Evolutionary conservation across 1,284 basidiomycete species (phyloP), one percentile per base, ranked within the genome.

Genomic region (Boletellus sp.): DNA sequence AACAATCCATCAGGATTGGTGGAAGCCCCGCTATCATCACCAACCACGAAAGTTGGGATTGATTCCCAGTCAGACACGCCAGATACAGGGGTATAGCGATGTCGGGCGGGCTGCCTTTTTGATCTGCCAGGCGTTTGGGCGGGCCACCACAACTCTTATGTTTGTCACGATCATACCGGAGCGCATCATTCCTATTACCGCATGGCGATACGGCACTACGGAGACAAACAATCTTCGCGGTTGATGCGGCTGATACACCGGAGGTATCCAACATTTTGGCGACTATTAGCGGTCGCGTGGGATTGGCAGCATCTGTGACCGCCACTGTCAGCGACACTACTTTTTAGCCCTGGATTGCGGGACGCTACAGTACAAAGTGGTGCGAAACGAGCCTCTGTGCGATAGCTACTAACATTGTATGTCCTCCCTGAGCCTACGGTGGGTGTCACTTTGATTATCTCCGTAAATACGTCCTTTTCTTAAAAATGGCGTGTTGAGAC

Each of bases 341-440:
- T 79, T 32, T 60, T 53, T 24, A 38, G 59, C 15, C 67, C 70
- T 2, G 30, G 53, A 51, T 39, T 80, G 77, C 56, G 75, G 74
- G 30, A 59, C 75, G 49, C 70, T 28, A 21, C 3, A n/a, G n/a
- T n/a, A n/a, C n/a, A n/a, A 18, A 22, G 28, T 18, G 21, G 37
- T 44, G 33, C 24, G 24, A n/a, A 16, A 3, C 19, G 11, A 16
- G 24, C 15, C 32, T 28, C 3, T 39, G 2, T 28, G 24, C 28
- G 28, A 13, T 30, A 3, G 8, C 35, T 36, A 28, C 37, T 28
- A 18, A 40, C 26, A 8, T 26, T 26, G 24, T 8, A 26, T 26
- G 24, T 26, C 24, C 8, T 24, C 24, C 24, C 24, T 24, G n/a
- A n/a, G n/a, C n/a, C n/a, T n/a, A n/a, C n/a, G n/a, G n/a, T n/a